Evolutionary conservation across 306 rosid species (phyloP).

Genomic region (Castanopsis chinensis): DNA sequence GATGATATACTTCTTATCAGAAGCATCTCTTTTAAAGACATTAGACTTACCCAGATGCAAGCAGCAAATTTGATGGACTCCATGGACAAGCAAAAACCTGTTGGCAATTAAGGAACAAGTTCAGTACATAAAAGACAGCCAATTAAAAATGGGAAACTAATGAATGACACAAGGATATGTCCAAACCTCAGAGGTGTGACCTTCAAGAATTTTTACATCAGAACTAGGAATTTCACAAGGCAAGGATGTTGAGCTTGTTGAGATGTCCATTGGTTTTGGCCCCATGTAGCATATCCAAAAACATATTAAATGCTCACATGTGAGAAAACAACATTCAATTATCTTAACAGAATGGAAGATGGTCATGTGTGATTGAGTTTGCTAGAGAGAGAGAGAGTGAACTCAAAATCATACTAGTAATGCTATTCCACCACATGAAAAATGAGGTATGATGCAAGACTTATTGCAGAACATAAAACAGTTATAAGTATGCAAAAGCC

Average conservation of each 20-base stretch:
- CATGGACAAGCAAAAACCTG: conserved; percentile 80
- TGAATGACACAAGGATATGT: conserved; percentile 3
- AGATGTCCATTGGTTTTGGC: conserved; percentile 65
- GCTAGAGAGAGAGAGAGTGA: not conserved
- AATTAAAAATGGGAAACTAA: not conserved
- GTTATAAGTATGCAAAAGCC: not conserved
- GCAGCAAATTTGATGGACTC: conserved; percentile 64
- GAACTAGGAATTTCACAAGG: conserved; percentile 34
- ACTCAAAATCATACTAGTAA: not conserved
- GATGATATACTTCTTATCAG: not conserved
- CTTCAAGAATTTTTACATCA: conserved; percentile 57
- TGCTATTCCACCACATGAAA: not conserved
- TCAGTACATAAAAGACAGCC: conserved; percentile 2
- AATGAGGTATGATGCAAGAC: not conserved
- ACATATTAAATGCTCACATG: not conserved
- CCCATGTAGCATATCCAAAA: conserved; percentile 31
- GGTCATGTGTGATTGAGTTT: not conserved
- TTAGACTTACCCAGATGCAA: conserved; percentile 69
- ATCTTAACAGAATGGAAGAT: not conserved
- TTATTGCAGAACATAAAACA: not conserved
- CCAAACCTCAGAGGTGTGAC: conserved; percentile 67
- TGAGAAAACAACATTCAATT: not conserved
- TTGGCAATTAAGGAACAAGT: not conserved
- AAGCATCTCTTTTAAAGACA: not conserved
- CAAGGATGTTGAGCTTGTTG: conserved; percentile 26